These are phyloP conservation scores for Zychaea mexicana DNA, from an alignment of 371 early-diverging fungal species.

Conservation along the genomic window DNA sequence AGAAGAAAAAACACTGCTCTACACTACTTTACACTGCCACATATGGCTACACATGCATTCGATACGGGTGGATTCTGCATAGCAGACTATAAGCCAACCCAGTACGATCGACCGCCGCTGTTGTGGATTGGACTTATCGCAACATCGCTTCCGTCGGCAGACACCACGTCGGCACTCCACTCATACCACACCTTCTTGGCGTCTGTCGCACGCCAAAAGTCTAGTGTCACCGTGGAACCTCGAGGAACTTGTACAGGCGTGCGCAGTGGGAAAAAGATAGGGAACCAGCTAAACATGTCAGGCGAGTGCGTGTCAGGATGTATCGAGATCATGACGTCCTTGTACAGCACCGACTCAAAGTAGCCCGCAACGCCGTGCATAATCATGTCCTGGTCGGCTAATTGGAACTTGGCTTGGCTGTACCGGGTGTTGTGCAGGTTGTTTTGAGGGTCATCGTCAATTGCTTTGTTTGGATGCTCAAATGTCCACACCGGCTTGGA, in stretches of 20 bases:
- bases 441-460: slow-evolving; percentile 54
- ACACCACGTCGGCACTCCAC: slow-evolving; percentile 67
- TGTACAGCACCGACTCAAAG: slow-evolving; percentile 89
- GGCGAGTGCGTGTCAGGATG: slow-evolving; percentile 84
- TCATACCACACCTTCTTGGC: slow-evolving; percentile 93
- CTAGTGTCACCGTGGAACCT: slow-evolving; percentile 61
- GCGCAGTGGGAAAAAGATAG: slow-evolving; percentile 89
- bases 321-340: slow-evolving; percentile 82
- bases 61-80: no score
- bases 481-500: slow-evolving; percentile 84
- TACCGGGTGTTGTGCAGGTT: slow-evolving; percentile 78
- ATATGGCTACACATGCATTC: no score
- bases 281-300: slow-evolving; percentile 97
- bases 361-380: slow-evolving; percentile 96
- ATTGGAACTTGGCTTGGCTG: slow-evolving; percentile 54
- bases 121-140: slow-evolving; percentile 53
- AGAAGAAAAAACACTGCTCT: neutral
- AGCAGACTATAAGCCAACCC: slow-evolving; percentile 56
- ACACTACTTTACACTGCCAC: no score
- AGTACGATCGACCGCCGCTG: slow-evolving; percentile 56
- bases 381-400: slow-evolving; percentile 52
- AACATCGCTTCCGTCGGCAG: slow-evolving; percentile 25
- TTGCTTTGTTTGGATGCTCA: slow-evolving; percentile 69
- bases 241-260: slow-evolving; percentile 70
- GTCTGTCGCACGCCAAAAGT: slow-evolving; percentile 85